Conservation (phyloP, 129 eudicot species). For the Centaurea solstitialis region DNA sequence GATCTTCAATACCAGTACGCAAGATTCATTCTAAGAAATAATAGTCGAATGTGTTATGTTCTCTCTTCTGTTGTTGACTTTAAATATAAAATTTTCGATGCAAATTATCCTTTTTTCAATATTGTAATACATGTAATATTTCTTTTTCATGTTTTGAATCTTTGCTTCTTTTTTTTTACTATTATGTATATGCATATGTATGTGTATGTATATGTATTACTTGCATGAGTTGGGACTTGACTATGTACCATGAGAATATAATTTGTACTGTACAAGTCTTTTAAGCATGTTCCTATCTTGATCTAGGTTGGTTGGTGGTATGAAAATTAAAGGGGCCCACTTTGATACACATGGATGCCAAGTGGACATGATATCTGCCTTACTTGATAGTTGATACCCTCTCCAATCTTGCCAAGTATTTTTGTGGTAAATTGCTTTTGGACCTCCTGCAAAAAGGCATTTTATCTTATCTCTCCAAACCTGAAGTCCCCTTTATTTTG, state of each 20-base stretch:
- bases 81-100: conserved; percentile 12
- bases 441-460: conserved; percentile 18
- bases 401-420: conserved; percentile 11
- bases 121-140: conserved; percentile 7
- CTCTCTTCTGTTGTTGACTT: conserved; percentile 14
- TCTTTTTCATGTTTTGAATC: not conserved
- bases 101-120: not conserved
- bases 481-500: conserved; percentile 2
- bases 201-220: not conserved
- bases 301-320: conserved; percentile 22
- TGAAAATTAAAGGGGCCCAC: conserved; percentile 12
- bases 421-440: conserved; percentile 18
- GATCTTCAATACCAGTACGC: conserved; percentile 28
- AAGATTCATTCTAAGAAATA: conserved; percentile 22
- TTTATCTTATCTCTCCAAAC: conserved; percentile 15
- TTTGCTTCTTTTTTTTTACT: not conserved
- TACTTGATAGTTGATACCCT: not conserved
- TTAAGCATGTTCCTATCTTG: not conserved
- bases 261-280: conserved; percentile 1
- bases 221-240: not conserved
- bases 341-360: conserved; percentile 20
- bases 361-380: conserved; percentile 26
- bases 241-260: not conserved
- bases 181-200: not conserved
- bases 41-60: conserved; percentile 9